These are phyloP conservation scores for Vitis amurensis DNA, from an alignment of 164 flowering plant species.

Conservation along the genomic window DNA sequence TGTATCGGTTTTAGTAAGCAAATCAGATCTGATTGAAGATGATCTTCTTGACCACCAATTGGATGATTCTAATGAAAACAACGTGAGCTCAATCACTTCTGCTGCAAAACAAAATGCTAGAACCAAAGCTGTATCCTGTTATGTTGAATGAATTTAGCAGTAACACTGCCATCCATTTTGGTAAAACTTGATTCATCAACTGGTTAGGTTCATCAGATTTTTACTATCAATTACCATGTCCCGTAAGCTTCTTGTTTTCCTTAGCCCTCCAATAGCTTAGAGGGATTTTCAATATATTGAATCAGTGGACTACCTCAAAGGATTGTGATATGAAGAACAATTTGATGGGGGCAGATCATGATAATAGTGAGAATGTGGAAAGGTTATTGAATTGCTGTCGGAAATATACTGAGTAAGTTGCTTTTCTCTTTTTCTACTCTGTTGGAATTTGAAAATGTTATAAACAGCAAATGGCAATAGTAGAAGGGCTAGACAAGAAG, in stretches of 20 bases:
- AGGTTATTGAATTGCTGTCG: slow-evolving; percentile 57
- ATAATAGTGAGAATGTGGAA: slow-evolving; percentile 28
- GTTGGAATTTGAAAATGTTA: too few relatives aligned
- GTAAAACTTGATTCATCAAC: not conserved
- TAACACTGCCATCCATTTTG: not conserved
- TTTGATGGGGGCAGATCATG: slow-evolving; percentile 14
- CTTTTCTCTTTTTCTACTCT: not conserved
- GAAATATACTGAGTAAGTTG: slow-evolving; percentile 30
- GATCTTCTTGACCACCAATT: slow-evolving; percentile 56
- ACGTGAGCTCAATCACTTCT: slow-evolving; percentile 17
- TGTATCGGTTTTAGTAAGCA: slow-evolving; percentile 48
- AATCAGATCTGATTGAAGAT: slow-evolving; percentile 70
- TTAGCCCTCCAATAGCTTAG: slow-evolving; percentile 45
- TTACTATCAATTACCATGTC: not conserved
- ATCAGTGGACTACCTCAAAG: slow-evolving; percentile 44
- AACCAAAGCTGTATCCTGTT: slow-evolving; percentile 68
- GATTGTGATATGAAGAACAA: slow-evolving; percentile 11
- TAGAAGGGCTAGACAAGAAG: too few relatives aligned
- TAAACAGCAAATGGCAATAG: too few relatives aligned
- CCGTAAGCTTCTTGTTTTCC: slow-evolving; percentile 24
- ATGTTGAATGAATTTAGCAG: not conserved
- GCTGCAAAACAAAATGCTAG: slow-evolving; percentile 27
- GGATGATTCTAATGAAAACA: slow-evolving; percentile 27
- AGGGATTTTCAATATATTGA: slow-evolving; percentile 48
- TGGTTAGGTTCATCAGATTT: not conserved